Conservation (phyloP, 139 green algal genomes). For the Parachlorella kessleri region DNA sequence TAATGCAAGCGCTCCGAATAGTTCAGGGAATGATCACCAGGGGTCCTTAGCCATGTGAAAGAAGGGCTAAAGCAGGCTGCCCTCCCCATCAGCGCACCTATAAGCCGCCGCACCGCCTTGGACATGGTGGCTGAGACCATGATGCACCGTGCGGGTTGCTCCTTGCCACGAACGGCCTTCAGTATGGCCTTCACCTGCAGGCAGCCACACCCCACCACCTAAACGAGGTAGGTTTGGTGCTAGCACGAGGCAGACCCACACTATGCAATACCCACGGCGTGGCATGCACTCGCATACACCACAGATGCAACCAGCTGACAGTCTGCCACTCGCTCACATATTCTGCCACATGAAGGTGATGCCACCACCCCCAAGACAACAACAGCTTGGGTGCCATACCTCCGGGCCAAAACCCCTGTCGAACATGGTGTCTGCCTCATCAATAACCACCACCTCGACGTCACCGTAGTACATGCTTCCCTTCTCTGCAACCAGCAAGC, state of each 20-base stretch:
- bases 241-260: too few species aligned
- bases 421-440: slow-evolving; percentile 99
- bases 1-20: too few species aligned
- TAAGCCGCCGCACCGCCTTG: slow-evolving; percentile 54
- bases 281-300: not conserved
- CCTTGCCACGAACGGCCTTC: slow-evolving; percentile 59
- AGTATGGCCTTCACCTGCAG: slow-evolving; percentile 79
- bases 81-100: slow-evolving; percentile 6
- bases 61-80: too few species aligned
- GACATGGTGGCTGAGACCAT: slow-evolving; percentile 93
- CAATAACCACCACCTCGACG: slow-evolving; percentile 82
- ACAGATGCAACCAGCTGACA: too few species aligned
- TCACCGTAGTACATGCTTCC: slow-evolving; percentile 86
- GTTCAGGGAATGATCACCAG: too few species aligned
- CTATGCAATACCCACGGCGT: not conserved
- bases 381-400: slow-evolving; percentile 11
- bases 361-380: too few species aligned
- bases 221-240: too few species aligned
- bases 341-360: too few species aligned
- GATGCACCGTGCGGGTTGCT: slow-evolving; percentile 62
- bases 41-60: too few species aligned
- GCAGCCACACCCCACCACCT: too few species aligned
- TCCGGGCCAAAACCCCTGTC: slow-evolving; percentile 67
- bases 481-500: slow-evolving; percentile 58
- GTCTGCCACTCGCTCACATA: too few species aligned